Conservation (phyloP, 2,329 filamentous ascomycete genomes). For the Nemania sp. region DNA sequence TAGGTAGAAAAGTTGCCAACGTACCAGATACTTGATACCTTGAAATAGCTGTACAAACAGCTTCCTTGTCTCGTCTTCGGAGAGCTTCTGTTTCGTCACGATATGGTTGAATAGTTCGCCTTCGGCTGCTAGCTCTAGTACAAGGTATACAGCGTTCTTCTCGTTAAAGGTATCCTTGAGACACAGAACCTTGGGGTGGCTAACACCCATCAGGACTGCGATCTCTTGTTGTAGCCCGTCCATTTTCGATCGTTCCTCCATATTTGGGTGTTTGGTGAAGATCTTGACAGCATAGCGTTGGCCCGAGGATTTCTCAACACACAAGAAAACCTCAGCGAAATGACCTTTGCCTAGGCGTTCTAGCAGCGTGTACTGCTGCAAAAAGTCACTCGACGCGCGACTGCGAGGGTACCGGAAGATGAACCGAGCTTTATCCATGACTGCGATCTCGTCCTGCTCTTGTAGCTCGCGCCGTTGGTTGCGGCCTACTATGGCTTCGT, state of each 20-base stretch:
- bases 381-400: conserved; percentile 74
- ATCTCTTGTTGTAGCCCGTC: conserved; percentile 94
- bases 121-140: conserved; percentile 86
- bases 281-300: conserved; percentile 89
- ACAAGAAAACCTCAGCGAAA: conserved; percentile 91
- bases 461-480: conserved; percentile 89
- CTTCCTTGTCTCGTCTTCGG: conserved; percentile 80
- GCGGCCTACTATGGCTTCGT: conserved; percentile 85
- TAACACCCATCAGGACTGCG: conserved; percentile 94
- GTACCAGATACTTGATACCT: conserved; percentile 90
- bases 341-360: conserved; percentile 92
- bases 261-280: conserved; percentile 83
- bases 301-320: conserved; percentile 82
- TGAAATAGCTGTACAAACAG: conserved; percentile 91
- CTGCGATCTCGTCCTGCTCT: conserved; percentile 87
- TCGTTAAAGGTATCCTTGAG: conserved; percentile 96
- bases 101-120: conserved; percentile 97
- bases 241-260: conserved; percentile 79
- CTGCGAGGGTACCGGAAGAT: conserved; percentile 87
- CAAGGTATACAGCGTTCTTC: conserved; percentile 83
- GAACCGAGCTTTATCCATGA: conserved; percentile 83
- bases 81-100: conserved; percentile 84
- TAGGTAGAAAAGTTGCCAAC: conserved; percentile 35
- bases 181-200: conserved; percentile 88
- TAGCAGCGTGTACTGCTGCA: conserved; percentile 81